phyloP scores from a whole-genome alignment of 2,329 filamentous ascomycete species.

The Botrytis paeoniae region DNA sequence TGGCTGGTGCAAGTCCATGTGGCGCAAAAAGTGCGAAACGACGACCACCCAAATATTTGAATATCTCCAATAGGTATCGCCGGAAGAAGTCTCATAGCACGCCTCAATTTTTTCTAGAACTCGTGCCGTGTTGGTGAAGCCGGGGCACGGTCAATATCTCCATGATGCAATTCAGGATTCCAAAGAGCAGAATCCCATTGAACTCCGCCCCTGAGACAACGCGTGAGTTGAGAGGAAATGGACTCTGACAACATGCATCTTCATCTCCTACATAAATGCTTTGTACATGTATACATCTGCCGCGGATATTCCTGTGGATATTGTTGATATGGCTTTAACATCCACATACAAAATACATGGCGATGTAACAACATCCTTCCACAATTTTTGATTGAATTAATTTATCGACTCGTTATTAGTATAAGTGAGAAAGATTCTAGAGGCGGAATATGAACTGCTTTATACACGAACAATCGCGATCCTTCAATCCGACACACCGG shows the following conservation, averaged over 20 bases:
- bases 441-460: constrained; percentile 18
- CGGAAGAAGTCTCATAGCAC: neutral
- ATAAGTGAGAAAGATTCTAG: neutral
- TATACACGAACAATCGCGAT: constrained; percentile 14
- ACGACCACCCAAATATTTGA: neutral
- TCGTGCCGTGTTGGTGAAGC: rapidly evolving
- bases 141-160: neutral
- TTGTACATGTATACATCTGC: neutral
- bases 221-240: neutral
- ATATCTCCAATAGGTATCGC: neutral
- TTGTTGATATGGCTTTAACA: neutral
- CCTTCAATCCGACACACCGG: constrained; percentile 3
- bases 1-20: neutral
- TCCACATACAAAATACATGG: neutral
- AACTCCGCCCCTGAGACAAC: neutral
- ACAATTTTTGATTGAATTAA: neutral
- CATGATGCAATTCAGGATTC: neutral
- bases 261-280: neutral
- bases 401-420: neutral
- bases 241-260: neutral
- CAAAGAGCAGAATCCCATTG: neutral
- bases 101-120: neutral
- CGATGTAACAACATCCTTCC: neutral
- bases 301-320: neutral
- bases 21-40: neutral